Evolutionary conservation across 148 eudicot genomes (phyloP).

Genomic region (Chenopodium quinoa): DNA sequence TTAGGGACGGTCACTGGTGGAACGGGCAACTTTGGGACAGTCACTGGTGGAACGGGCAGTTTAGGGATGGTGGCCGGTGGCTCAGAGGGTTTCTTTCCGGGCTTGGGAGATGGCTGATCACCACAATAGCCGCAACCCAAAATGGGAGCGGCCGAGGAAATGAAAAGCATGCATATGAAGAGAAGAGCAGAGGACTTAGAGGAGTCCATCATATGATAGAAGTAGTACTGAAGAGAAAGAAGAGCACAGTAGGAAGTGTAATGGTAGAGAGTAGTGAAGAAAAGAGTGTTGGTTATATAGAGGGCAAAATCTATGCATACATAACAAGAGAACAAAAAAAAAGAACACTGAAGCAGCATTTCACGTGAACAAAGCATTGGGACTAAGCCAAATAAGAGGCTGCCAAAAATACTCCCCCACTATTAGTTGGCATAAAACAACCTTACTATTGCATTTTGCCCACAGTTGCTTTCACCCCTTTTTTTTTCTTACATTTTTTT

Average conservation of each 20-base stretch:
- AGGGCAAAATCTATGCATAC: neutral
- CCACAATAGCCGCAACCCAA: conserved; percentile 58
- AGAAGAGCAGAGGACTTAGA: conserved; percentile 51
- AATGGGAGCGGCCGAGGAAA: conserved; percentile 55
- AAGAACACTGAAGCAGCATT: conserved; percentile 24
- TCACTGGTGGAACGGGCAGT: neutral
- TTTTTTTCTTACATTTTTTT: neutral
- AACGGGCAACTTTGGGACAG: conserved; percentile 11
- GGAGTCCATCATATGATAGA: conserved; percentile 40
- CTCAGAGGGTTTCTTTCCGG: neutral
- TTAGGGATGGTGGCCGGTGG: neutral
- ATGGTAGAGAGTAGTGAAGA: conserved; percentile 23
- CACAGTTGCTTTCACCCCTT: conserved; percentile 20
- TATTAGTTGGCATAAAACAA: conserved; percentile 57
- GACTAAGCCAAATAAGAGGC: conserved; percentile 22
- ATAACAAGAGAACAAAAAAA: conserved; percentile 16
- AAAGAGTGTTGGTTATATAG: conserved; percentile 12
- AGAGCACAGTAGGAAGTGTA: neutral
- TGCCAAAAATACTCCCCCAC: conserved; percentile 43
- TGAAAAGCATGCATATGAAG: conserved; percentile 62
- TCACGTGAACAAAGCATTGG: conserved; percentile 52
- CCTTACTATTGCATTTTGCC: conserved; percentile 33
- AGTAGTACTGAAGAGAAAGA: neutral
- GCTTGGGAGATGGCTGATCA: conserved; percentile 1
- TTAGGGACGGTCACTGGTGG: conserved; percentile 26